Base-by-base conservation (phyloP, 179 eudicot species). In the Silene vulgaris region DNA sequence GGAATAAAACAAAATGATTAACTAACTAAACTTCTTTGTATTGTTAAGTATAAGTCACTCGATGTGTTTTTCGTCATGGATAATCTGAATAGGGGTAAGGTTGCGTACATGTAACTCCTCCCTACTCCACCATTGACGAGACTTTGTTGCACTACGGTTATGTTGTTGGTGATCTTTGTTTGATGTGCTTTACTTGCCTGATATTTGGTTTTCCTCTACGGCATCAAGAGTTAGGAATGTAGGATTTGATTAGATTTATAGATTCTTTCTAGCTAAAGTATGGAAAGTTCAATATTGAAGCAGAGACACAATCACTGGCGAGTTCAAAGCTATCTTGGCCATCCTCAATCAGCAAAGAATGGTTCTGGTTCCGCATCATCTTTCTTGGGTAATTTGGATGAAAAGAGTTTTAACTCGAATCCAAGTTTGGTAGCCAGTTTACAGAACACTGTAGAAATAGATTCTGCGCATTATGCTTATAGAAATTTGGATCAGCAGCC, bases 231-330 rank as follows among this genome's bases (percentile, higher is more conserved):
- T 45, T 45, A 40, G 50, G 50, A 45, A 45, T 0, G 50, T 45
- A 45, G 50, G 13, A 8, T 45, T 45, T 16, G 19, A 54, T 3
- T 14, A 54, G n/a, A 54, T 0, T 54, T 40, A 35, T 66, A 16
- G 63, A 71, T 14, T 54, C 66, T 12, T 56, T 63, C 28, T 12
- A 48, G 3, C 62, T 50, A 52, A 54, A 62, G 52, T 60, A 59
- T 59, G 16, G 8, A 14, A 60, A 23, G 20, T 65, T 26, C 16
- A 20, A 32, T 65, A 2, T 62, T 82, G 72, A 76, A 77, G 68
- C 83, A 91, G 97, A 85, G 96, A 84, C 92, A 90, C 70, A 93
- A 87, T 82, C 97, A 90, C 30, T 91, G 97, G 98, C 87, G 90
- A 3, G 89, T 84, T 71, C 97, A 88, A 69, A 86, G 72, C 79